Evolutionary conservation across 2,329 filamentous ascomycete genomes (phyloP).

Genomic region (Epichloe hybrida): DNA sequence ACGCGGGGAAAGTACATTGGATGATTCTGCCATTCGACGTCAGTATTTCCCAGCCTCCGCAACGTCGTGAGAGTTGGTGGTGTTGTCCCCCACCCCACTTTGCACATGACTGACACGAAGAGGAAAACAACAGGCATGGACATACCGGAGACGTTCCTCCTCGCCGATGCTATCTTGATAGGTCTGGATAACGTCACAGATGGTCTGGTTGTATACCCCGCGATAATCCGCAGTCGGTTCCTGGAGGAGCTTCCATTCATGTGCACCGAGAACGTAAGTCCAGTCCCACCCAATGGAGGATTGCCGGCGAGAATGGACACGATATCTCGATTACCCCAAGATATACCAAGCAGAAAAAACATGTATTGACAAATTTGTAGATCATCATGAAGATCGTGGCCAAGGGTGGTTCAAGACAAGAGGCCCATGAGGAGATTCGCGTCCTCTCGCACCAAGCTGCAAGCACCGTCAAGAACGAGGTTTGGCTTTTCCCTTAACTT

Average conservation of each 20-base stretch:
- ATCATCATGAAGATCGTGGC: conserved; percentile 69
- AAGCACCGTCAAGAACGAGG: conserved; percentile 38
- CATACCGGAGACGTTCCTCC: conserved; percentile 53
- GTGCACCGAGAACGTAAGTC: conserved; percentile 35
- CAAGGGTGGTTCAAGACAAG: conserved; percentile 59
- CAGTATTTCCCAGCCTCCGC: not conserved
- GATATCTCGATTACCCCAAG: no score
- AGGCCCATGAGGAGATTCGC: conserved; percentile 77
- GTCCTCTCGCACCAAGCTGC: conserved; percentile 68
- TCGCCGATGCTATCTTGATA: conserved; percentile 55
- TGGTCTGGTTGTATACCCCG: conserved; percentile 68
- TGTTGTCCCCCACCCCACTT: not conserved
- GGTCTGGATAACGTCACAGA: conserved; percentile 53
- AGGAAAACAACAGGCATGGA: conserved; percentile 25
- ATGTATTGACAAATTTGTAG: conserved; percentile 9
- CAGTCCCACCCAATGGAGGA: no score
- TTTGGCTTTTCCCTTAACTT: not conserved
- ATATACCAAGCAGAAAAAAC: no score
- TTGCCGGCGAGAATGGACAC: no score
- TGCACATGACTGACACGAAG: conserved; percentile 21
- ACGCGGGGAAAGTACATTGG: conserved; percentile 36
- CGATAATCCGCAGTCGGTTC: conserved; percentile 53
- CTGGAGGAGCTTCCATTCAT: conserved; percentile 78
- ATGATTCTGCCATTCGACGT: conserved; percentile 59
- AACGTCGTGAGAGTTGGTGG: not conserved